Conservation (phyloP, 2,329 filamentous ascomycete species). For the Epichloe sibirici region DNA sequence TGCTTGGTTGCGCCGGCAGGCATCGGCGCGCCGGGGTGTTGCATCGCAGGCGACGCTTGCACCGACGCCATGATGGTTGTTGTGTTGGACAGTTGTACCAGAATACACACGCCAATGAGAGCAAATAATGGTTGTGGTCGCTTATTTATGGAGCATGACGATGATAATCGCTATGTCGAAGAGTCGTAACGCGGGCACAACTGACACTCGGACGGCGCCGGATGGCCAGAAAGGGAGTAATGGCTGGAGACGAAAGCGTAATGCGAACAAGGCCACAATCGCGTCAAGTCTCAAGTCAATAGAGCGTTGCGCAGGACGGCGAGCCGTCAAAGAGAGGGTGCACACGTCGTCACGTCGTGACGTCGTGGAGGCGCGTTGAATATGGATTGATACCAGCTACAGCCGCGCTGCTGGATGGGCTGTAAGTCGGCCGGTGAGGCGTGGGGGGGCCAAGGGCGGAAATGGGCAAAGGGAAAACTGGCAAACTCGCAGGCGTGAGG, state of each 20-base stretch:
- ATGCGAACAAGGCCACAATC: constrained; percentile 6
- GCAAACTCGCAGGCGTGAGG: constrained; percentile 5
- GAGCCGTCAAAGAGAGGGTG: constrained; percentile 11
- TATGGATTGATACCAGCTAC: constrained; percentile 3
- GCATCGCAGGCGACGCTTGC: constrained; percentile 57
- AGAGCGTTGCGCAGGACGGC: constrained; percentile 8
- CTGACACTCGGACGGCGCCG: neutral
- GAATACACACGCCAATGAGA: constrained; percentile 14
- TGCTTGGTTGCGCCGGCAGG: constrained; percentile 60
- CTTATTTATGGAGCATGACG: constrained; percentile 29
- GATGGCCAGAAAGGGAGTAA: constrained; percentile 1
- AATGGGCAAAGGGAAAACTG: constrained; percentile 3
- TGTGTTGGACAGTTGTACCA: constrained; percentile 4
- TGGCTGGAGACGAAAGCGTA: constrained; percentile 2
- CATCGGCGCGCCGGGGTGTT: constrained; percentile 51
- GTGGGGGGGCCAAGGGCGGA: constrained; percentile 10
- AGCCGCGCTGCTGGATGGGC: constrained; percentile 5
- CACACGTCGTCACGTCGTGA: constrained; percentile 13
- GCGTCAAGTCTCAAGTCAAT: constrained; percentile 14
- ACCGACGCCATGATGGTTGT: constrained; percentile 61
- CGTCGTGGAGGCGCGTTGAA: constrained; percentile 18
- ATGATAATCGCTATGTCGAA: constrained; percentile 11
- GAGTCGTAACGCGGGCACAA: constrained; percentile 1
- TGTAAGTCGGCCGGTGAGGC: constrained; percentile 6
- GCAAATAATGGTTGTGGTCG: constrained; percentile 11